Evolutionary conservation across 805 yeast species (phyloP), one percentile per base, ranked within the genome.

Genomic region (Jamesozyma gamospora): DNA sequence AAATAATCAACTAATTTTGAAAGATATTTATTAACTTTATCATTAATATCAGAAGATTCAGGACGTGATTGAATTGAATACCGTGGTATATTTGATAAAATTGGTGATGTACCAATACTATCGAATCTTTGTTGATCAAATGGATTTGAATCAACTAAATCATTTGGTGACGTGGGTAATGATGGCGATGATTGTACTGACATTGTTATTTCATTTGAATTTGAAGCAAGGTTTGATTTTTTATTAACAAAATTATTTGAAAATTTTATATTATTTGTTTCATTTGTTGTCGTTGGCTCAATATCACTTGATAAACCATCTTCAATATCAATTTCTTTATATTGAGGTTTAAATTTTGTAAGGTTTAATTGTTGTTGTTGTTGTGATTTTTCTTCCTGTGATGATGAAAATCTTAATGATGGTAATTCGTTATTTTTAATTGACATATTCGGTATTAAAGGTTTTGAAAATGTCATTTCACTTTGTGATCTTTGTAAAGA

Each of bases 291-390:
- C n/a, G 25, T 31, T 12, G 57, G 64, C 37, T 62, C 66, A 18
- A 56, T 53, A 41, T 60, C 66, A 41, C 64, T 60, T 2, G 64
- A 58, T n/a, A 62, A 41, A 3, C 63, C 66, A 45, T 60, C 66
- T 29, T 60, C 62, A 7, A 60, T 48, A 35, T 60, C 59, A 14
- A 60, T 35, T 34, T 59, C 64, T 41, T 55, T 56, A 34, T 53
- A 59, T 32, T 53, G 50, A 4, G 50, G 42, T 15, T 44, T 30
- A 25, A 35, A 33, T 27, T 37, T 41, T 16, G 43, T 4, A 34
- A 47, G 25, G 9, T 31, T 30, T 15, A 26, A 17, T 14, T 34
- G 31, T 12, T 42, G 24, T 8, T 21, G 24, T 21, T 21, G 24
- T 8, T 21, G 24, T 21, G 5, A 8, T 21, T 8, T 21, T 6